phyloP scores from a whole-genome alignment of 257 asterid species.

The Plantago ovata region DNA sequence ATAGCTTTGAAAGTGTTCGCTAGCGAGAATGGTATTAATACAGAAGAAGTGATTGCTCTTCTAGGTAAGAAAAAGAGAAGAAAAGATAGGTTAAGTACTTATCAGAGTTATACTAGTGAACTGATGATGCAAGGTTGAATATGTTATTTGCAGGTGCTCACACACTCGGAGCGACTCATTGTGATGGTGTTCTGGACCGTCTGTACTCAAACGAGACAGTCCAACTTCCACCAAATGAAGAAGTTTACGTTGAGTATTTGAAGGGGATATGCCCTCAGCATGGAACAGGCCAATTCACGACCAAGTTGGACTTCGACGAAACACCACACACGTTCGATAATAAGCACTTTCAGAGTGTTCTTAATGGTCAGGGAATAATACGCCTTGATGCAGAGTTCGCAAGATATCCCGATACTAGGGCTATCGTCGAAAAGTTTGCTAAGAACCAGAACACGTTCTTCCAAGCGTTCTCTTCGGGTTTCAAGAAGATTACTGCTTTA shows the following conservation, averaged over 20 bases:
- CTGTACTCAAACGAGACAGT: conserved; percentile 17
- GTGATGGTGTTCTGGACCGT: conserved; percentile 23
- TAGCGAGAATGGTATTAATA: conserved; percentile 26
- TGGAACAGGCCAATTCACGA: conserved; percentile 14
- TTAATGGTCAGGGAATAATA: conserved; percentile 28
- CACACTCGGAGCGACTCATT: conserved; percentile 34
- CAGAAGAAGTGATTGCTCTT: conserved; percentile 39
- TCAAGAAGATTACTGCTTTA: neutral
- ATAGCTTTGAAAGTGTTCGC: conserved; percentile 13
- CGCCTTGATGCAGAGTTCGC: conserved; percentile 34
- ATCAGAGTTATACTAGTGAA: neutral
- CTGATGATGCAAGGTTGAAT: neutral
- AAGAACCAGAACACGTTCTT: neutral
- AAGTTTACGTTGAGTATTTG: conserved; percentile 7
- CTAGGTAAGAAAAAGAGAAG: conserved; percentile 17
- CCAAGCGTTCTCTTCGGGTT: conserved; percentile 2
- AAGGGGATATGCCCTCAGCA: conserved; percentile 24
- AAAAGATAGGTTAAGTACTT: neutral
- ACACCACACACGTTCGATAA: conserved; percentile 29
- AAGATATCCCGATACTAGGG: conserved; percentile 21
- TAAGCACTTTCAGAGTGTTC: conserved; percentile 21
- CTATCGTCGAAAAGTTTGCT: conserved; percentile 22
- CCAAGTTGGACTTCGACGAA: conserved; percentile 17
- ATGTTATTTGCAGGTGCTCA: conserved; percentile 34
- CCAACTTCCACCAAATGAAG: conserved; percentile 10